Evolutionary conservation across 2,329 filamentous ascomycete genomes (phyloP), one percentile per base, ranked within the genome.

Genomic region (Colletotrichum nymphaeae): DNA sequence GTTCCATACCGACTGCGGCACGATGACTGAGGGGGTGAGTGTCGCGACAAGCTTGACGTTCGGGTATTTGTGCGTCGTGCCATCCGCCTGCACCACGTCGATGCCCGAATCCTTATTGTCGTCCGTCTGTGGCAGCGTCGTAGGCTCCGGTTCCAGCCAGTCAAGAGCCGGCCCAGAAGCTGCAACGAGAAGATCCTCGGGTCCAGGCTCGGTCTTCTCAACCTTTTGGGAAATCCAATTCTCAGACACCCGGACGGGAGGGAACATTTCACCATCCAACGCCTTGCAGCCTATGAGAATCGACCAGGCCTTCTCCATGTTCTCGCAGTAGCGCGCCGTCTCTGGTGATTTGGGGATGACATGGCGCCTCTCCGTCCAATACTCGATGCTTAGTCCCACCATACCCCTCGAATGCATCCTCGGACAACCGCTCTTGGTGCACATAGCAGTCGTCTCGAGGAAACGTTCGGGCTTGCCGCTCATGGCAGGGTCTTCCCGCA

Each of bases 1-100:
- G 71, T 88, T 85, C 78, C 92, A 93, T 22, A 92, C 87, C 46
- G 86, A 86, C 58, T 91, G 88, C 0, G 94, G 92, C 5, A 97
- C 86, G 14, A 93, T 87, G 11, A 97, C 83, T 0, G 94, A 93
- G 1, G 94, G 94, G 69, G 94, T 90, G 65, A 97, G 92, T 12
- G 89, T 90, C 2, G 93, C 93, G 56, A 92, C 89, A 80, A 97
- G 97, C 76, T 92, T 90, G 72, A 94, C 91, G 65, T 94, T 90
- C 4, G 93, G 93, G 5, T 93, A 86, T 74, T 90, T 90, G 1
- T 86, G 84, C 2, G 81, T 84, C 22, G 85, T 80, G 57, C 82
- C 79, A 74, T 83, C 76, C 72, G 84, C 80, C n/a, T 87, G 85
- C 42, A 91, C 84, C 63, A 89, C 81, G 56, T 88, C 86, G 82